These are phyloP conservation scores for Backusella australiensis DNA, from an alignment of 192 early-diverging fungal species.

Conservation along the genomic window DNA sequence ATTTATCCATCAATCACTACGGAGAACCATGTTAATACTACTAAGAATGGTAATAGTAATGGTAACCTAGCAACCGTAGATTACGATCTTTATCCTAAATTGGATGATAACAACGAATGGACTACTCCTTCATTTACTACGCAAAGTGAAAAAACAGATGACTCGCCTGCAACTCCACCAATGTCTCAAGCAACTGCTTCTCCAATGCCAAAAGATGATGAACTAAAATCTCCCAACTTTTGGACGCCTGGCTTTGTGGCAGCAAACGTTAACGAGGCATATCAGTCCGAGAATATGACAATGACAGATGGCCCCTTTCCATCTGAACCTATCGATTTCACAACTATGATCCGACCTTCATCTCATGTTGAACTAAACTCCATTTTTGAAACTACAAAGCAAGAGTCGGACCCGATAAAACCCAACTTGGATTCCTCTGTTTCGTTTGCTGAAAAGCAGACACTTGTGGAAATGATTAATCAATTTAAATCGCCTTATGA, in stretches of 20 bases:
- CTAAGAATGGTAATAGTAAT: not conserved
- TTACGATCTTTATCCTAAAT: constrained; percentile 3
- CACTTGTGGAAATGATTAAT: constrained; percentile 21
- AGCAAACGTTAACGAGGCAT: not conserved
- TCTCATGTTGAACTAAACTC: not conserved
- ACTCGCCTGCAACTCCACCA: not conserved
- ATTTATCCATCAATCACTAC: constrained; percentile 15
- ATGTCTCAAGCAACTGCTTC: not conserved
- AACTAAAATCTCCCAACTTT: not conserved
- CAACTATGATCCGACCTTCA: not conserved
- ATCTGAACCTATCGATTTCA: constrained; percentile 16
- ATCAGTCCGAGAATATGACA: not conserved
- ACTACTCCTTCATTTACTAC: not conserved
- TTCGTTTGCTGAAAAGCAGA: constrained; percentile 8
- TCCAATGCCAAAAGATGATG: not conserved
- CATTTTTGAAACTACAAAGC: constrained; percentile 14
- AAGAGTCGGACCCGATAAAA: not conserved
- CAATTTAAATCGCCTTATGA: constrained; percentile 12
- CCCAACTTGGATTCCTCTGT: not conserved
- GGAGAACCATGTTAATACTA: not conserved
- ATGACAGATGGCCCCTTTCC: not conserved
- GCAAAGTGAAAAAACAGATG: not conserved
- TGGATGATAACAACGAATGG: not conserved
- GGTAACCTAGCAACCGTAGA: not conserved
- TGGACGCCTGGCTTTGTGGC: not conserved